Evolutionary conservation across 108 stramenopile genomes (phyloP).

Genomic region (Aurantiochytrium sp.): DNA sequence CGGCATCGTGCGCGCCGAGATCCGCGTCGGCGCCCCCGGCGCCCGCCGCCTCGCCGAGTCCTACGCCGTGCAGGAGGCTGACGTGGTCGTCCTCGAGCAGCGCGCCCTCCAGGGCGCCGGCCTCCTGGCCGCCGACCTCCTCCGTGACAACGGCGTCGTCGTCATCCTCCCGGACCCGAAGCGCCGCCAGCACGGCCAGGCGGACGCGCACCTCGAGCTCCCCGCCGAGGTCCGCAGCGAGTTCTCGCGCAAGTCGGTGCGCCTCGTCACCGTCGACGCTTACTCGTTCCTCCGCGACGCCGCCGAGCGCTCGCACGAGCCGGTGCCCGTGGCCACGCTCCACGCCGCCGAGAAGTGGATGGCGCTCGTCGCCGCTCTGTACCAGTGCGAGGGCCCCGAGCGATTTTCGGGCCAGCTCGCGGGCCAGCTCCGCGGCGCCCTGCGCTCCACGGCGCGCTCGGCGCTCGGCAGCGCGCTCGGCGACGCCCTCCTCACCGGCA

Average conservation of each 20-base stretch:
- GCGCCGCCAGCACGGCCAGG: background rate
- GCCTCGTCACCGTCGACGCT: background rate
- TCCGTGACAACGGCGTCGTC: background rate
- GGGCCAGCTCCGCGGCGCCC: background rate
- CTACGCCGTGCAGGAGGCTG: background rate
- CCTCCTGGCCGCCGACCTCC: background rate
- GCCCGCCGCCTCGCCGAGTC: background rate
- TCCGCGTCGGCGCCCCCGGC: background rate
- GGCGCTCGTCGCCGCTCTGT: background rate
- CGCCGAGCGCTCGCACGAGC: background rate
- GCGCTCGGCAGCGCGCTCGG: background rate
- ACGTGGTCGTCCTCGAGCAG: slow-evolving; percentile 8
- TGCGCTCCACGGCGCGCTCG: background rate
- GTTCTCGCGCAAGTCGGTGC: background rate
- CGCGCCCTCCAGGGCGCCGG: background rate
- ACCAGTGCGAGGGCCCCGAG: background rate
- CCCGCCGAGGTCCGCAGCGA: slow-evolving; percentile 4
- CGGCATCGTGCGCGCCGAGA: background rate
- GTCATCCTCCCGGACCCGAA: background rate
- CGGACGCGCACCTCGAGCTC: background rate
- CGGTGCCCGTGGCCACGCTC: background rate
- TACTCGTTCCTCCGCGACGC: background rate
- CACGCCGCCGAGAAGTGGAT: slow-evolving; percentile 10
- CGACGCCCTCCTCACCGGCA: background rate
- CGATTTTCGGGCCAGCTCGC: background rate